Base-by-base conservation (phyloP, 768 basidiomycete species). In the Holtermanniella nyarrowii region DNA sequence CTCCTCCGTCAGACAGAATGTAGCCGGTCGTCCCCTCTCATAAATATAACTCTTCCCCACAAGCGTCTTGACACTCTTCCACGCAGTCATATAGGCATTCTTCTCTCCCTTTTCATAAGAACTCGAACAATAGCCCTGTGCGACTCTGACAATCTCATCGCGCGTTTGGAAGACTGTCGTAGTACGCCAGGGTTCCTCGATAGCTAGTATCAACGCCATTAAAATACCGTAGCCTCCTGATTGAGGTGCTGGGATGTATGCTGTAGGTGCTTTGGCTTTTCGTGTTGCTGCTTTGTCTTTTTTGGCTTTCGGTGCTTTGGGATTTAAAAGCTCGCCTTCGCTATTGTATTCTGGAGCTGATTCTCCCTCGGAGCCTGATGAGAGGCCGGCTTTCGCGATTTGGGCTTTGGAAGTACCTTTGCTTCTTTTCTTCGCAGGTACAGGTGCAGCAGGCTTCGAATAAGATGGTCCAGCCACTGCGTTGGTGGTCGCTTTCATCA, bases 161-260 rank as follows among this genome's bases (percentile, higher is more conserved):
- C 65, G 63, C 22, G 65, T 65, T 21, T 65, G 44, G 53, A 64
- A 68, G 3, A 59, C 63, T 25, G 56, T 51, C 3, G 61, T 63
- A n/a, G 52, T 61, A 26, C 53, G 47, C 25, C 56, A 48, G 3
- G 63, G 65, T 14, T 60, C 31, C 12, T 68, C 69, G 23, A 69
- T 62, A 2, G 65, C 62, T 3, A 67, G 50, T n/a, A 71, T 55
- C 16, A 71, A 50, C 4, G 55, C 61, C 10, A 71, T 39, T 3
- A 71, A 57, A 26, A 71, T 62, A 10, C 63, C 69, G 42, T 68
- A 71, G 14, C 56, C 58, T 3, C 69, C 69, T 45, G 67, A 64
- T 10, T 58, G 49, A 16, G 22, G 42, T 27, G 54, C 48, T 3
- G 69, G 69, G 44, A 68, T 58, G 49, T 69, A 71, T 12, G 52